Conservation (phyloP, 139 green algal genomes). For the Prasinococcaceae sp. region DNA sequence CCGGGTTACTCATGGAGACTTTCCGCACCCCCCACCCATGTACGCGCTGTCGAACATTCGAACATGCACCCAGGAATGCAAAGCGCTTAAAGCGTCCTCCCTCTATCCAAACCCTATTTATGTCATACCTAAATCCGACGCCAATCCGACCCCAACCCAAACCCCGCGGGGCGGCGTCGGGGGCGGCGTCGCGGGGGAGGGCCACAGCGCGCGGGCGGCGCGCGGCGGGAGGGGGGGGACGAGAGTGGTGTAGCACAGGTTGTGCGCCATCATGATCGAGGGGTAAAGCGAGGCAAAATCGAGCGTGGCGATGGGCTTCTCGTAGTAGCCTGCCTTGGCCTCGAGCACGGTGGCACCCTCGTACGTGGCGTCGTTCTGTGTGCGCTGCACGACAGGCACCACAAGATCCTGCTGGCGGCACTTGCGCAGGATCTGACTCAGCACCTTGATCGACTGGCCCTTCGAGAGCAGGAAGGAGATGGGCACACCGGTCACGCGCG, state of each 20-base stretch:
- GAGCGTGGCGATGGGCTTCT: slow-evolving; percentile 79
- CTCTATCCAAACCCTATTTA: no score
- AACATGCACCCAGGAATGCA: no score
- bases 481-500: slow-evolving; percentile 87
- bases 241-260: slow-evolving; percentile 97
- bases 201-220: no score
- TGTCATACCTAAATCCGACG: no score
- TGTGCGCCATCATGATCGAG: slow-evolving; percentile 99
- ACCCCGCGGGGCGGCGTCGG: no score
- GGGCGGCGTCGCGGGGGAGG: no score
- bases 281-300: slow-evolving; percentile 98
- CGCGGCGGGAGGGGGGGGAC: no score
- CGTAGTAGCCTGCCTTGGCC: slow-evolving; percentile 81
- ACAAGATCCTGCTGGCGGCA: slow-evolving; percentile 51
- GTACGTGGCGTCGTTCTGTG: slow-evolving; percentile 53
- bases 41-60: no score
- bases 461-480: slow-evolving; percentile 77
- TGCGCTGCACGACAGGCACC: slow-evolving; percentile 50
- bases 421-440: slow-evolving; percentile 90
- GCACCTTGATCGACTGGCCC: slow-evolving; percentile 65
- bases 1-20: no score
- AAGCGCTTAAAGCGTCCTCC: no score
- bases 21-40: no score
- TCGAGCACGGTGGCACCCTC: slow-evolving; percentile 93
- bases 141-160: no score